These are phyloP conservation scores for Haplosporangium sp. DNA, from an alignment of 371 early-diverging fungal species.

Conservation along the genomic window DNA sequence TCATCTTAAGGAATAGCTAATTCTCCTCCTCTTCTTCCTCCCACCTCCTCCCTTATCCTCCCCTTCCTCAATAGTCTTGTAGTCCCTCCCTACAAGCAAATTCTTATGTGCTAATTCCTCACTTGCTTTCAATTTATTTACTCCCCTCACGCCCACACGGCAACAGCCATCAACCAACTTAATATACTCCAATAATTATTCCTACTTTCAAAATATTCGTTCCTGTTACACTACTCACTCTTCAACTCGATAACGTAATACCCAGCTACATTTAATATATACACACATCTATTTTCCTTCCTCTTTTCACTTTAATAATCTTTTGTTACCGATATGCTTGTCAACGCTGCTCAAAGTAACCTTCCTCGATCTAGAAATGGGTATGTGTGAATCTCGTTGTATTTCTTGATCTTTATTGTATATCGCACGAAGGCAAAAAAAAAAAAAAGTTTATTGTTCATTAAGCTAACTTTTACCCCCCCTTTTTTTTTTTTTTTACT, in stretches of 20 bases:
- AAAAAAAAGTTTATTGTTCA: not conserved
- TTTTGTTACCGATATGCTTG: slow-evolving; percentile 18
- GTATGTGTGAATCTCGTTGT: slow-evolving; percentile 15
- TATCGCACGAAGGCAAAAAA: slow-evolving; percentile 6
- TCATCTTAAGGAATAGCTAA: slow-evolving; percentile 6
- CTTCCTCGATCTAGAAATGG: slow-evolving; percentile 30
- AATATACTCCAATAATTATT: too few relatives aligned
- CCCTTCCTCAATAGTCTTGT: slow-evolving; percentile 2
- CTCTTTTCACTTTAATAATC: not conserved
- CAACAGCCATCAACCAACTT: slow-evolving; percentile 5
- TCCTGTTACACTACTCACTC: not conserved
- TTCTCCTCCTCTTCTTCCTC: not conserved
- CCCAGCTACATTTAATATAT: not conserved
- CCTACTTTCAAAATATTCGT: not conserved
- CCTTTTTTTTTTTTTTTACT: not conserved
- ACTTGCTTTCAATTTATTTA: slow-evolving; percentile 4
- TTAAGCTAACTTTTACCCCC: slow-evolving; percentile 10
- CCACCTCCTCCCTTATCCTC: slow-evolving; percentile 11
- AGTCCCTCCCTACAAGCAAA: slow-evolving; percentile 25
- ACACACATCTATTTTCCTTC: not conserved
- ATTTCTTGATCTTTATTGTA: not conserved
- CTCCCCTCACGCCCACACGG: slow-evolving; percentile 54
- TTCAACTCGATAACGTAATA: not conserved
- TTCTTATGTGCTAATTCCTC: slow-evolving; percentile 7
- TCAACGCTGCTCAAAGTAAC: slow-evolving; percentile 33